A percentile compares a stretch with the other conserved stretches of the same genome.
These are phyloP conservation scores for Catenaria anguillulae DNA, from an alignment of 371 early-diverging fungal genomes.

Conservation along the genomic window DNA sequence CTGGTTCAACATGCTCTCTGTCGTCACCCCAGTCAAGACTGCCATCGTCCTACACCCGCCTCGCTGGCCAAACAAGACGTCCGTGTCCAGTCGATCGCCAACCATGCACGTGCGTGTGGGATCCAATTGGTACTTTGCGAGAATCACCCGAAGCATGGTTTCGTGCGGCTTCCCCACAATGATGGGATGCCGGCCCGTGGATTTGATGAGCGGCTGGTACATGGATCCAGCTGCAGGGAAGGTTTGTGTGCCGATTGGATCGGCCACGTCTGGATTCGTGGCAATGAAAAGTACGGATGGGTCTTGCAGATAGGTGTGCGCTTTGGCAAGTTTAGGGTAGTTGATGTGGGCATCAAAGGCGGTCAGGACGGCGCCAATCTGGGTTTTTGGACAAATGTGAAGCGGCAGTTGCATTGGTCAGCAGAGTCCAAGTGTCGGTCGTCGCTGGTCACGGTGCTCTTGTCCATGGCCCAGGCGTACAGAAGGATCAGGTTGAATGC, in stretches of 20 bases:
- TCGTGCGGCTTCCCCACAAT: slow-evolving; percentile 87
- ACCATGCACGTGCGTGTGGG: slow-evolving; percentile 80
- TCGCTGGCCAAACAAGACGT: slow-evolving; percentile 80
- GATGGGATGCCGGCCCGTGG: slow-evolving; percentile 55
- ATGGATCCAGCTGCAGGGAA: slow-evolving; percentile 83
- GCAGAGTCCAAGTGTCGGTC: background rate
- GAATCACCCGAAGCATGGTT: slow-evolving; percentile 79
- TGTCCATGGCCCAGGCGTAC: no score
- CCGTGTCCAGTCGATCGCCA: slow-evolving; percentile 87
- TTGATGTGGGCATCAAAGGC: slow-evolving; percentile 13
- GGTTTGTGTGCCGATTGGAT: slow-evolving; percentile 54
- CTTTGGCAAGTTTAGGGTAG: slow-evolving; percentile 66
- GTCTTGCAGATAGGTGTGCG: slow-evolving; percentile 64
- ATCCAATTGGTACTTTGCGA: slow-evolving; percentile 61
- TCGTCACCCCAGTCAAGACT: slow-evolving; percentile 65
- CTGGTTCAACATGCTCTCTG: no score
- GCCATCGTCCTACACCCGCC: slow-evolving; percentile 77
- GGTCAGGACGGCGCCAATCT: slow-evolving; percentile 63
- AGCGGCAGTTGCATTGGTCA: no score
- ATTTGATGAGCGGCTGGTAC: slow-evolving; percentile 49
- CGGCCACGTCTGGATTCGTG: slow-evolving; percentile 86
- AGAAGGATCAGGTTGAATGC: no score
- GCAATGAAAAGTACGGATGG: slow-evolving; percentile 64
- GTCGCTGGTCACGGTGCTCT: no score
- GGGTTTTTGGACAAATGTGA: no score